Conservation (phyloP, 1,284 basidiomycete species). For the Papiliotrema fonsecae region DNA sequence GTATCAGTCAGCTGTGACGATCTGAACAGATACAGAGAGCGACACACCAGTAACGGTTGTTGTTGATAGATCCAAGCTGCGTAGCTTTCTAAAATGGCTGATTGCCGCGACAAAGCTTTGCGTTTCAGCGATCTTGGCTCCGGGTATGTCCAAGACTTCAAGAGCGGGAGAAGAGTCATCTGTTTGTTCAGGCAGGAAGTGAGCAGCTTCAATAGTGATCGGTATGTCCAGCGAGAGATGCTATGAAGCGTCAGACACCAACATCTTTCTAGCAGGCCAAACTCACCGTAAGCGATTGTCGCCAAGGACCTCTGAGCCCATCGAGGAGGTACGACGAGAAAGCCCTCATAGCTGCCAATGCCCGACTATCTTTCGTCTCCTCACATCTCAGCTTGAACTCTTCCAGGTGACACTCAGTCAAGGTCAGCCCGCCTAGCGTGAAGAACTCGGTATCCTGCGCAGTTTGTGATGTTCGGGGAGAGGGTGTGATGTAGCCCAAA, state of each 20-base stretch:
- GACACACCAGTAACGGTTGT: slow-evolving; percentile 23
- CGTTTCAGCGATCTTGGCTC: slow-evolving; percentile 8
- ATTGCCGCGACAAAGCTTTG: slow-evolving; percentile 9
- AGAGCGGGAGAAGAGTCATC: slow-evolving; percentile 5
- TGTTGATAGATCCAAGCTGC: slow-evolving; percentile 24
- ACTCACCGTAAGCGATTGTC: slow-evolving; percentile 14
- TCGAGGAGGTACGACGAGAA: slow-evolving; percentile 8
- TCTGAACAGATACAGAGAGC: not conserved
- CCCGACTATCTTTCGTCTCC: not conserved
- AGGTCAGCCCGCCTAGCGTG: no score
- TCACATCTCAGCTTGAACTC: not conserved
- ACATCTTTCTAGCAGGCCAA: not conserved
- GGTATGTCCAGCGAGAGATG: slow-evolving; percentile 12
- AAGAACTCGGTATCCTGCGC: no score
- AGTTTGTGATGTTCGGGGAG: no score
- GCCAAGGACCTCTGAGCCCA: slow-evolving; percentile 13
- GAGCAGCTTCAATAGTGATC: slow-evolving; percentile 1
- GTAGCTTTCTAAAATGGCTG: slow-evolving; percentile 11
- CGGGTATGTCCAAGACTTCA: slow-evolving; percentile 22
- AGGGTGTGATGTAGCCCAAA: slow-evolving; percentile 19
- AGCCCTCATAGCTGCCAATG: slow-evolving; percentile 3
- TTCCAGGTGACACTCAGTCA: not conserved
- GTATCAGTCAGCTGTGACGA: not conserved
- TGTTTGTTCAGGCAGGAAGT: not conserved
- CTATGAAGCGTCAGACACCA: not conserved